These are phyloP conservation scores for Rhinocladiella mackenziei DNA, from an alignment of 2,329 filamentous ascomycete genomes.

Conservation along the genomic window DNA sequence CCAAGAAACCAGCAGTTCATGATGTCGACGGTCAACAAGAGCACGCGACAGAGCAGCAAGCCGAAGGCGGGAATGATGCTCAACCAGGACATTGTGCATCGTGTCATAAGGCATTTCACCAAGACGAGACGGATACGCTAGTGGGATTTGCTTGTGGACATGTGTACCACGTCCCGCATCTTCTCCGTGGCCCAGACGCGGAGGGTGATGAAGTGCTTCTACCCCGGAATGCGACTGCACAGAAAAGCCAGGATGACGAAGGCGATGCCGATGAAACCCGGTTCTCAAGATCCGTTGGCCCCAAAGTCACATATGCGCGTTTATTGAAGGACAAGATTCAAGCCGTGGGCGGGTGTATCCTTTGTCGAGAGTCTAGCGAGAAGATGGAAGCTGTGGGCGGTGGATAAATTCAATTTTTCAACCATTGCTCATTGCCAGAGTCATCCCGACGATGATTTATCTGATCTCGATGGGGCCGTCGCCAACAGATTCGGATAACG, in stretches of 20 bases:
- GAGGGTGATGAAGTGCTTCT: conserved; percentile 30
- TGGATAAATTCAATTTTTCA: too few relatives aligned
- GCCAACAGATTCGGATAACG: too few relatives aligned
- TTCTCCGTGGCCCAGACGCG: conserved; percentile 43
- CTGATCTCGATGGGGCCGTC: too few relatives aligned
- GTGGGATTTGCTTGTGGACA: conserved; percentile 67
- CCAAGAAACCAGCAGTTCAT: background rate
- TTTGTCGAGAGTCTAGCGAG: conserved; percentile 21
- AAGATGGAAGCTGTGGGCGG: conserved; percentile 15
- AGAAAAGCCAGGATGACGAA: conserved; percentile 12
- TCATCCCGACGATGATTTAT: too few relatives aligned
- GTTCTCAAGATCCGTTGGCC: conserved; percentile 61
- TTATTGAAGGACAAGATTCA: conserved; percentile 48
- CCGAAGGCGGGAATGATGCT: conserved; percentile 6
- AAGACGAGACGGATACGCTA: conserved; percentile 52
- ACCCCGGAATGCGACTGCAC: conserved; percentile 16
- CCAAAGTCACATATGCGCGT: conserved; percentile 83
- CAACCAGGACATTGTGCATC: conserved; percentile 25
- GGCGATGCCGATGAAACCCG: conserved; percentile 27
- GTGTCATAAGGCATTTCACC: conserved; percentile 22
- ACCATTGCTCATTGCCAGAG: too few relatives aligned
- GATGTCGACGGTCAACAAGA: background rate
- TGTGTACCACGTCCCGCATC: conserved; percentile 61
- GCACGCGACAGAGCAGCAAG: background rate
- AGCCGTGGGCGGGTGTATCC: conserved; percentile 22